Conservation (phyloP, 2,329 filamentous ascomycete species). For the Cordyceps tenuipes region DNA sequence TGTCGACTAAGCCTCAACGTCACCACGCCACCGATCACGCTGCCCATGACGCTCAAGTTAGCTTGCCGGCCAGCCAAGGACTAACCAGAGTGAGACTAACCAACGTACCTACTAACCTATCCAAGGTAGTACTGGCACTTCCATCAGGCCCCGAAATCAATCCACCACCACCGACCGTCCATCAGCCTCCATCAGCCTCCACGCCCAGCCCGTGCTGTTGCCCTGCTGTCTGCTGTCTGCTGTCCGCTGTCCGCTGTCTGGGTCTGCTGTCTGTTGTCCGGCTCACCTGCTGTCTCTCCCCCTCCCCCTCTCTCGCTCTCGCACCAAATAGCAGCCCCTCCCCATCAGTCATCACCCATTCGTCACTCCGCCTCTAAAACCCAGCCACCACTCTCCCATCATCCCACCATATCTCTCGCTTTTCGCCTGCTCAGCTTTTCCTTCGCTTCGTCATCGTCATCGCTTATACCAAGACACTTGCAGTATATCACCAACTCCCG, state of each 20-base stretch:
- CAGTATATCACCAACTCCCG: not conserved
- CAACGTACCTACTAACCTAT: no score
- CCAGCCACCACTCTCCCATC: conserved; percentile 6
- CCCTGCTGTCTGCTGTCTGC: no score
- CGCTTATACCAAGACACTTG: not conserved
- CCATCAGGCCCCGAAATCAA: not conserved
- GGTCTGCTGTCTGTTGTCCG: no score
- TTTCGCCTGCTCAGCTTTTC: not conserved
- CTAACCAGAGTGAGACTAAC: no score
- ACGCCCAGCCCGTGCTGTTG: not conserved
- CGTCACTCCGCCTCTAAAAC: conserved; percentile 19
- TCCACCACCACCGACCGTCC: not conserved
- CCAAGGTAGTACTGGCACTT: no score
- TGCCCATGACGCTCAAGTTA: not conserved
- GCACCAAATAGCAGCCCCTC: conserved; percentile 7
- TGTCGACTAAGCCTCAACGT: not conserved
- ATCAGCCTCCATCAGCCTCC: not conserved
- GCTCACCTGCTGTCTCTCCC: conserved; percentile 1
- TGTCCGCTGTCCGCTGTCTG: no score
- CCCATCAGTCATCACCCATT: conserved; percentile 8
- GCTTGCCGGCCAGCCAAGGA: not conserved
- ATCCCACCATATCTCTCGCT: not conserved
- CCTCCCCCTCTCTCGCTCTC: not conserved
- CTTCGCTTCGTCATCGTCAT: not conserved
- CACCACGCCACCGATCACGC: not conserved